Base-by-base conservation (phyloP, 495 filamentous ascomycete species). In the Penicillium ochrochloron region DNA sequence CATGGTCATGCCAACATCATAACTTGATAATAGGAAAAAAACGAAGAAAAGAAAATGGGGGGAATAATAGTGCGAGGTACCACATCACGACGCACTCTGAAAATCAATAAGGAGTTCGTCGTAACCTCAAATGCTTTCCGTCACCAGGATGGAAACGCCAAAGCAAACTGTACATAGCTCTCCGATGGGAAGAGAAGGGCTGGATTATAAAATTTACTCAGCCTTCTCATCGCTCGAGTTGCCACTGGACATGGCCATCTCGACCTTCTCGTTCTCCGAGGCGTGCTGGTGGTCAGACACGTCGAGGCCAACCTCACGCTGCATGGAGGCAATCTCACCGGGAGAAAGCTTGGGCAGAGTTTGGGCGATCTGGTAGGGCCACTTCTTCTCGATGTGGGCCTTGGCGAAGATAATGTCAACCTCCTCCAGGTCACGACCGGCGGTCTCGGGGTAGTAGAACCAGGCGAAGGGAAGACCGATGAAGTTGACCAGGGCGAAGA, bases 391-490 rank as follows among this genome's bases (percentile, higher is more conserved):
- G 12, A 78, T 21, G 61, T 78, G 73, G 48, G 75, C 76, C 74
- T 78, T 80, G 64, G 78, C 76, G 69, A 75, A 79, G 69, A 79
- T 79, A 29, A 79, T 67, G 37, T 93, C 91, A 54, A 92, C 88
- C 71, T 92, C 90, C 68, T 93, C 90, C 12, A 93, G 84, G 21
- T 86, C 87, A 60, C 89, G 86, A 23, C 80, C 75, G 15, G 85
- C 84, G 3, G 89, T 91, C 75, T 92, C 90, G 3, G 87, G 84
- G 71, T 90, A 92, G 78, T 87, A 90, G 80, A 90, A 88, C 74
- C 83, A 93, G 51, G 68, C 73, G 62, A 79, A 74, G 3, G 90
- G 89, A 14, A 92, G 62, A 76, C 88, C 90, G 72, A 76, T 75
- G 53, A 84, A 86, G 76, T 93, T 93, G 58, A 91, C 73, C 39